These are phyloP conservation scores for Capillidium heterosporum DNA, from an alignment of 371 early-diverging fungal species.

Conservation along the genomic window DNA sequence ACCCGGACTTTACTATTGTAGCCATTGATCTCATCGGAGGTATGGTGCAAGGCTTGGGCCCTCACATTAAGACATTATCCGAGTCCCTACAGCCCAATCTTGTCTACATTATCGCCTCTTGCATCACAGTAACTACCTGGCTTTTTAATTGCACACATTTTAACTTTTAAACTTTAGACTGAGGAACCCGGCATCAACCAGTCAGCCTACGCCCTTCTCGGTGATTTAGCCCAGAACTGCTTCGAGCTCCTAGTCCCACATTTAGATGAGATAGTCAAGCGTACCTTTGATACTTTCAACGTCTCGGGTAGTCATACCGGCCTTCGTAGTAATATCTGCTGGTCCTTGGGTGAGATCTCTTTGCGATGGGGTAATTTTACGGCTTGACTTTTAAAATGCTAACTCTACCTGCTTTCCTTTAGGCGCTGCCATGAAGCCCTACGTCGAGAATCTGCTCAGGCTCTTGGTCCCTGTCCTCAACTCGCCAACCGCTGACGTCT, in stretches of 20 bases:
- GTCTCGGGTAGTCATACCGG: conserved; percentile 33
- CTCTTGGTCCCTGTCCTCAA: conserved; percentile 62
- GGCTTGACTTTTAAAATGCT: background rate
- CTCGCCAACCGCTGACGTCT: conserved; percentile 36
- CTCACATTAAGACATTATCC: conserved; percentile 51
- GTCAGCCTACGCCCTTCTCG: conserved; percentile 82
- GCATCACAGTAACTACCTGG: conserved; percentile 40
- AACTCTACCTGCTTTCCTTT: conserved; percentile 2
- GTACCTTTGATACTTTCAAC: conserved; percentile 52
- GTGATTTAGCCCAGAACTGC: conserved; percentile 77
- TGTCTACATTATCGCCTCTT: conserved; percentile 52
- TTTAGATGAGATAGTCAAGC: conserved; percentile 50
- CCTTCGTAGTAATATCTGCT: conserved; percentile 82
- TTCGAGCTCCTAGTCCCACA: conserved; percentile 50
- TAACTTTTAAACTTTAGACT: background rate
- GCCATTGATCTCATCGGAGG: conserved; percentile 84
- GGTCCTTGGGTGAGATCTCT: conserved; percentile 91
- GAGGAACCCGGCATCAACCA: conserved; percentile 72
- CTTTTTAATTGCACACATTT: background rate
- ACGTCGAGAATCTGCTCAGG: conserved; percentile 56
- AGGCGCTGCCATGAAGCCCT: conserved; percentile 42
- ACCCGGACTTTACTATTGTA: conserved; percentile 88
- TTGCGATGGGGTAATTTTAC: conserved; percentile 34
- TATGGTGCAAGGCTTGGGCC: conserved; percentile 75
- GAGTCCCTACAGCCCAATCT: conserved; percentile 46